Base-by-base conservation (phyloP, 2,329 filamentous ascomycete species). In the Nannizziopsis barbatae region DNA sequence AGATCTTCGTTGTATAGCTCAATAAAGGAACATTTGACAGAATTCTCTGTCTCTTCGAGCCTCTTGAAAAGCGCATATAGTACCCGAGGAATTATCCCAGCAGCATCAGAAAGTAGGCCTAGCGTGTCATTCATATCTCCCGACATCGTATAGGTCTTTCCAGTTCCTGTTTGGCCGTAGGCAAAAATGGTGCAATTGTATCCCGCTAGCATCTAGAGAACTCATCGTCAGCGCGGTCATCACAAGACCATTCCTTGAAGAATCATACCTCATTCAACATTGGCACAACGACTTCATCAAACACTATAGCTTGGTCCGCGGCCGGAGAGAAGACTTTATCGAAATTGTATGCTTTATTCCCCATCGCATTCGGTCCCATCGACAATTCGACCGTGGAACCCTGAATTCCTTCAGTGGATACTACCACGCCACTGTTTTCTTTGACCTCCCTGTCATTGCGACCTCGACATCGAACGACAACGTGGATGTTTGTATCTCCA, bases 121-220 rank as follows among this genome's bases (percentile, higher is more conserved):
- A 88, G 68, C 0, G 80, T 86, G 58, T 95, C 86, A 11, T 78
- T 86, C 80, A 98, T 95, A 65, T 98, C 90, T 48, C 92, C 92
- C 0, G 90, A 95, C 92, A 98, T 98, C 18, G 92, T 98, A 67
- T 98, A 98, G 11, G 92, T 98, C 67, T 98, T 98, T 58, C 92
- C 92, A 0, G 92, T 98, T 39, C 92, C 92, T 0, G 92, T 98
- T 65, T 98, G 92, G 20, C 92, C 92, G 64, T 98, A 98, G 31
- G 92, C 92, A 60, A 98, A 98, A 52, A 98, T 95, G 4, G 92
- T 98, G 69, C 92, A 98, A 65, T 98, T 98, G 70, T 86, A 96
- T 45, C 92, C 92, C 18, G 81, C 77, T 37, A 98, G 76, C 75
- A 96, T 95, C 87, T 94, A 57, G 2, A 27, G 35, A 7, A 27